phyloP scores from a whole-genome alignment of 805 yeast species.

The Spathaspora boniae region DNA sequence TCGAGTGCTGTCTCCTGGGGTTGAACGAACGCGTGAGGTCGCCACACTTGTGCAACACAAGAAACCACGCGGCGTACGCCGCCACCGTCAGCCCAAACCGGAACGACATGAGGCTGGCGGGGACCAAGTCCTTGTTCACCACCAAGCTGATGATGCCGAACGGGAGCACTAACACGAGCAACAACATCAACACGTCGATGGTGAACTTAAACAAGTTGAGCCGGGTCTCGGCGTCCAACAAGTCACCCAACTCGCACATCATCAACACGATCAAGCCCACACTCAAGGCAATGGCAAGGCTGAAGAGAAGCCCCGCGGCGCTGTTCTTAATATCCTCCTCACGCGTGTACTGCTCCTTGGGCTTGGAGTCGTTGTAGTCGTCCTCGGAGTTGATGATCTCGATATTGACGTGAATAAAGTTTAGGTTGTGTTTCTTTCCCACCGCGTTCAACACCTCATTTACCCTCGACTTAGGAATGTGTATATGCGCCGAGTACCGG shows the following conservation, averaged over 20 bases:
- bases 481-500: conserved; percentile 11
- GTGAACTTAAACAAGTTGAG: conserved; percentile 36
- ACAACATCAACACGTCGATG: conserved; percentile 34
- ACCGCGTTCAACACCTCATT: conserved; percentile 18
- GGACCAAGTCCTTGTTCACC: conserved; percentile 24
- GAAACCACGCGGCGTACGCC: conserved; percentile 29
- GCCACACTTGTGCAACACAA: conserved; percentile 31
- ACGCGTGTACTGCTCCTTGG: conserved; percentile 1
- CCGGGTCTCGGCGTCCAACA: conserved; percentile 20
- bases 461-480: conserved; percentile 19
- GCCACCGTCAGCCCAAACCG: conserved; percentile 11
- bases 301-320: conserved; percentile 25
- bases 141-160: conserved; percentile 30
- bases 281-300: conserved; percentile 27
- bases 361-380: conserved; percentile 3
- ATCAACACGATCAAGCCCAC: conserved; percentile 29
- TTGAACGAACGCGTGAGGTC: conserved; percentile 23
- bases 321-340: conserved; percentile 9
- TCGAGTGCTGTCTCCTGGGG: conserved; percentile 14
- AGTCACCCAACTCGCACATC: conserved; percentile 33
- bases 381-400: conserved; percentile 6
- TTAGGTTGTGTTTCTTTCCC: conserved; percentile 14
- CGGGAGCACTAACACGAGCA: conserved; percentile 45
- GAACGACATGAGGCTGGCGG: conserved; percentile 10
- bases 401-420: conserved; percentile 7